Evolutionary conservation across 768 basidiomycete species (phyloP).

Genomic region (Hemileccinum impolitum): DNA sequence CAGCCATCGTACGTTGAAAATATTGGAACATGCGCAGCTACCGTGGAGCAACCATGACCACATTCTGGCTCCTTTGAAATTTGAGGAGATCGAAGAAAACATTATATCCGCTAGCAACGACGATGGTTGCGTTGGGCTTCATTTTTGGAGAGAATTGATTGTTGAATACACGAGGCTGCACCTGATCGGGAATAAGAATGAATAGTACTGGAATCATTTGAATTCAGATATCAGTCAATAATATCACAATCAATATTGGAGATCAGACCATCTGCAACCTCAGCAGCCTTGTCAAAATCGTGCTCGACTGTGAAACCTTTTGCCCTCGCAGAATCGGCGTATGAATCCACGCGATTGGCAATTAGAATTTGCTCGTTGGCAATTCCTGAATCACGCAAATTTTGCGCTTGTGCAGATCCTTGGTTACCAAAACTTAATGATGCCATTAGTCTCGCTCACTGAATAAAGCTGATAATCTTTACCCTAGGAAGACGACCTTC

Average conservation of each 20-base stretch:
- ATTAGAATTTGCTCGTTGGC: slow-evolving; percentile 58
- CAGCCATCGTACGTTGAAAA: neutral
- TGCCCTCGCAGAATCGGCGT: slow-evolving; percentile 53
- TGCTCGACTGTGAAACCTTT: slow-evolving; percentile 58
- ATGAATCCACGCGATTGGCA: slow-evolving; percentile 55
- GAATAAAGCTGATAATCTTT: slow-evolving; percentile 6
- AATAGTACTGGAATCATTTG: slow-evolving; percentile 45
- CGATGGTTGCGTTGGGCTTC: slow-evolving; percentile 47
- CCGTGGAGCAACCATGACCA: slow-evolving; percentile 68
- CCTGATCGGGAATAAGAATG: slow-evolving; percentile 62
- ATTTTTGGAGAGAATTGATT: slow-evolving; percentile 46
- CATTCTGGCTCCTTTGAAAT: slow-evolving; percentile 51
- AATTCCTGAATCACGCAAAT: slow-evolving; percentile 60
- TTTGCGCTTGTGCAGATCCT: slow-evolving; percentile 65
- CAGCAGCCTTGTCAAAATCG: slow-evolving; percentile 53
- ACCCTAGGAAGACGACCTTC: slow-evolving; percentile 62
- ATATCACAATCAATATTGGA: no score
- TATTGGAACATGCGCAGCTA: neutral
- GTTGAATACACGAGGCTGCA: slow-evolving; percentile 62
- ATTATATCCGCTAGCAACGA: slow-evolving; percentile 65
- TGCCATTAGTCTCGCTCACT: neutral
- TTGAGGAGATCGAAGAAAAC: slow-evolving; percentile 58
- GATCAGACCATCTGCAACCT: slow-evolving; percentile 49
- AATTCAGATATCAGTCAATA: neutral
- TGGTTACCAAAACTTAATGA: slow-evolving; percentile 56